phyloP scores from a whole-genome alignment of 192 early-diverging fungal genomes.

The Linnemannia hyalina region DNA sequence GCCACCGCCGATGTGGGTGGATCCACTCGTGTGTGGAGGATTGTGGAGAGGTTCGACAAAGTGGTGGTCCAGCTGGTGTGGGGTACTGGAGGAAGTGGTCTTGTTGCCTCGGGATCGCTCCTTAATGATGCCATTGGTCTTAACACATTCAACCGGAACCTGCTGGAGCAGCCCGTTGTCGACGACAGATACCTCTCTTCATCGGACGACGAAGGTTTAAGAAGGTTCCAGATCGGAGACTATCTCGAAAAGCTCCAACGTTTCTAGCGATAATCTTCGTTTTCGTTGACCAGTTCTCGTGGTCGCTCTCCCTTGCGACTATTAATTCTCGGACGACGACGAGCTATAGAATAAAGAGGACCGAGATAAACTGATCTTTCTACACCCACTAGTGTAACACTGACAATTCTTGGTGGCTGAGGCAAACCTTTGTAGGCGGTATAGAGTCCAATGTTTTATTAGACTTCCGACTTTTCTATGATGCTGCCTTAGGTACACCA shows the following conservation, averaged over 20 bases:
- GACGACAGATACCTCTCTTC: too few relatives aligned
- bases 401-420: too few relatives aligned
- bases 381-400: too few relatives aligned
- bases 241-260: not conserved
- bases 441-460: too few relatives aligned
- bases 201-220: not conserved
- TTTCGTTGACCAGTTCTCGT: not conserved
- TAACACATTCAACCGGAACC: not conserved
- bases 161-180: not conserved
- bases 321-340: too few relatives aligned
- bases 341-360: too few relatives aligned
- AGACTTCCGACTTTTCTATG: not conserved
- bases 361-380: too few relatives aligned
- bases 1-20: not conserved
- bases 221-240: not conserved
- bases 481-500: constrained; percentile 14
- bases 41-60: not conserved
- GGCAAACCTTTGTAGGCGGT: not conserved
- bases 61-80: not conserved
- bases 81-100: not conserved
- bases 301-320: too few relatives aligned
- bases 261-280: not conserved
- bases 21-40: not conserved
- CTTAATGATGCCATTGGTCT: not conserved
- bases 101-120: not conserved